A percentile compares a stretch with the other conserved stretches of the same genome.
Evolutionary conservation across 257 asterid genomes (phyloP).

Genomic region (Coffea canephora): DNA sequence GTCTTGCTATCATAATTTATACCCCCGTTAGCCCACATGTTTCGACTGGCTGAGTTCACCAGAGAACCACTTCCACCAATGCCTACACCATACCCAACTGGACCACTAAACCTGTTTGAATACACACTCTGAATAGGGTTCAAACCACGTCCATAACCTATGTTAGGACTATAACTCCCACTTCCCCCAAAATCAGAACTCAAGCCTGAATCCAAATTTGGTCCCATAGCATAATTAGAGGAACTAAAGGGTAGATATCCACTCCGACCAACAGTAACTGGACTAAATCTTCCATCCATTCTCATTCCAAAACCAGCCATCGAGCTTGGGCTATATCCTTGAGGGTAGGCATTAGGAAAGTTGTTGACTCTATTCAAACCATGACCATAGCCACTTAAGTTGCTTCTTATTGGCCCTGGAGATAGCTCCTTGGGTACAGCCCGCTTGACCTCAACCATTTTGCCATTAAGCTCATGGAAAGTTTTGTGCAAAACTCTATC

Average conservation of each 20-base stretch:
- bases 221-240: conserved; percentile 43
- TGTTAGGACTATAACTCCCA: conserved; percentile 39
- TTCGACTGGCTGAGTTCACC: conserved; percentile 37
- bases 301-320: conserved; percentile 51
- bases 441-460: conserved; percentile 84
- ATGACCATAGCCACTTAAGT: conserved; percentile 41
- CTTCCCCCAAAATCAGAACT: conserved; percentile 43
- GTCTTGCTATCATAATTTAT: conserved; percentile 36
- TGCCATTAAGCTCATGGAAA: conserved; percentile 80
- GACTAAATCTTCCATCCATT: conserved; percentile 63
- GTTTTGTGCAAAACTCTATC: conserved; percentile 65
- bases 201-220: conserved; percentile 46
- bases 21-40: conserved; percentile 51
- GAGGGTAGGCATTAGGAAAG: conserved; percentile 46
- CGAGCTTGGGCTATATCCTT: conserved; percentile 46
- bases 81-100: conserved; percentile 43
- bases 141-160: conserved; percentile 52
- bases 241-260: conserved; percentile 64
- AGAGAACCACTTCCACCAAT: conserved; percentile 46
- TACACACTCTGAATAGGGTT: conserved; percentile 47
- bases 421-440: conserved; percentile 84
- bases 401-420: conserved; percentile 63
- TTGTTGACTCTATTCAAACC: conserved; percentile 49
- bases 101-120: conserved; percentile 44
- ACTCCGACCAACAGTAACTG: conserved; percentile 48